Conservation (phyloP, 345 rosid species). For the Eutrema yunnanense region DNA sequence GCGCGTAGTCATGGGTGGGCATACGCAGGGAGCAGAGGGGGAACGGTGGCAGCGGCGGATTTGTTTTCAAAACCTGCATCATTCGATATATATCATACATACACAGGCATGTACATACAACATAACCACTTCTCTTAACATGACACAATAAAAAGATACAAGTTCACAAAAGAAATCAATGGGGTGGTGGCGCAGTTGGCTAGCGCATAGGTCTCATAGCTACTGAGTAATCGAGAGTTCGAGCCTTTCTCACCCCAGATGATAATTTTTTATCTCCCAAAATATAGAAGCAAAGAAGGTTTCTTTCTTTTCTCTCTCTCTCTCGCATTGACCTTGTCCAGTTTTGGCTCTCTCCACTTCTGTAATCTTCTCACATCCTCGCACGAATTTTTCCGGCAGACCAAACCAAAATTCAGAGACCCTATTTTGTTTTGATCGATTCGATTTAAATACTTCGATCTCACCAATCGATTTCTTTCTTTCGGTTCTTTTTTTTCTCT, state of each 20-base stretch:
- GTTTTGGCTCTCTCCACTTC: slow-evolving; percentile 7
- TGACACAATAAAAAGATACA: no score
- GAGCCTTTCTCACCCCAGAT: slow-evolving; percentile 75
- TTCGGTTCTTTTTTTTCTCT: background rate
- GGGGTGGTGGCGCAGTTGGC: slow-evolving; percentile 97
- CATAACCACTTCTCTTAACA: no score
- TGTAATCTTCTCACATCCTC: slow-evolving; percentile 10
- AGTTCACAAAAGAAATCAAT: no score
- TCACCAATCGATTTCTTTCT: background rate
- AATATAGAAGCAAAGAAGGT: background rate
- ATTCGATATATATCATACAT: no score
- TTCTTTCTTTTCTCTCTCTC: background rate
- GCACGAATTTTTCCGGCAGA: no score
- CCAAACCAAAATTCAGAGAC: no score
- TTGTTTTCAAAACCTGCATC: no score
- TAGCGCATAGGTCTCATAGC: slow-evolving; percentile 93
- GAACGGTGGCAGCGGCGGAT: no score
- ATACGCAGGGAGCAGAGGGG: no score
- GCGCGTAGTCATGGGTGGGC: no score
- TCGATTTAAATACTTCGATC: background rate
- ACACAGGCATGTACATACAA: no score
- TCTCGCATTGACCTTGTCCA: background rate
- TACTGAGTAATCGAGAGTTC: slow-evolving; percentile 79
- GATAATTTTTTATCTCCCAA: no score
- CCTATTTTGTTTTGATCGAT: background rate